Conservation (phyloP, 1,139 yeast species). For the Torulaspora globosa region DNA sequence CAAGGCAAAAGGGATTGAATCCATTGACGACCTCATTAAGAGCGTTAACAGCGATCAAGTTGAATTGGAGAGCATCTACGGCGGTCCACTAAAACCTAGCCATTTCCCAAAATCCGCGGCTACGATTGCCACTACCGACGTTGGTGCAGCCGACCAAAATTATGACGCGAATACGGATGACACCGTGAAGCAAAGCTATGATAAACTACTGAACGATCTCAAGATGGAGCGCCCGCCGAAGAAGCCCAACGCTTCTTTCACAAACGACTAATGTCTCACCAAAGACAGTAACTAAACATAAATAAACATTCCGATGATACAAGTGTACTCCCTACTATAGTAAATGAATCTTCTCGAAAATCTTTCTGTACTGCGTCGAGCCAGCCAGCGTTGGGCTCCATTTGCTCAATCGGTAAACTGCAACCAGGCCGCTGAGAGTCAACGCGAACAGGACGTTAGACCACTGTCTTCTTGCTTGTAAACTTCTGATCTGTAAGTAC, state of each 20-base stretch:
- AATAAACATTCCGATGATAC: slow-evolving; percentile 3
- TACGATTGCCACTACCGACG: not conserved
- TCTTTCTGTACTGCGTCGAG: slow-evolving; percentile 13
- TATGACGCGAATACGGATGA: slow-evolving; percentile 38
- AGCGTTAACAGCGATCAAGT: slow-evolving; percentile 54
- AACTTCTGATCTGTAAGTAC: slow-evolving; percentile 16
- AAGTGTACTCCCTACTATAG: not conserved
- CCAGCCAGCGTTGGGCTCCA: slow-evolving; percentile 9
- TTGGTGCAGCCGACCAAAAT: not conserved
- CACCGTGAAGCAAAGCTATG: slow-evolving; percentile 61
- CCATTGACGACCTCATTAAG: slow-evolving; percentile 65
- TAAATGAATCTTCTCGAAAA: slow-evolving; percentile 10
- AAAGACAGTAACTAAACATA: slow-evolving; percentile 4
- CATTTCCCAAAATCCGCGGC: slow-evolving; percentile 15
- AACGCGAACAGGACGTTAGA: slow-evolving; percentile 19
- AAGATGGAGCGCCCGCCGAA: slow-evolving; percentile 47
- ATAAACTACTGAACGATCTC: slow-evolving; percentile 56
- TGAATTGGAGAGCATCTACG: slow-evolving; percentile 54
- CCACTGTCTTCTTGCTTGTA: slow-evolving; percentile 20
- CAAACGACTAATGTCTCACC: not conserved
- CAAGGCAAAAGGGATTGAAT: slow-evolving; percentile 71
- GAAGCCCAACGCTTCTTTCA: not conserved
- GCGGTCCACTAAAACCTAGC: slow-evolving; percentile 23
- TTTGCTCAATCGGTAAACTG: slow-evolving; percentile 20
- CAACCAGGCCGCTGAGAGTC: slow-evolving; percentile 20